These are phyloP conservation scores for Sporothrix luriei DNA, from an alignment of 2,329 filamentous ascomycete species.

Conservation along the genomic window DNA sequence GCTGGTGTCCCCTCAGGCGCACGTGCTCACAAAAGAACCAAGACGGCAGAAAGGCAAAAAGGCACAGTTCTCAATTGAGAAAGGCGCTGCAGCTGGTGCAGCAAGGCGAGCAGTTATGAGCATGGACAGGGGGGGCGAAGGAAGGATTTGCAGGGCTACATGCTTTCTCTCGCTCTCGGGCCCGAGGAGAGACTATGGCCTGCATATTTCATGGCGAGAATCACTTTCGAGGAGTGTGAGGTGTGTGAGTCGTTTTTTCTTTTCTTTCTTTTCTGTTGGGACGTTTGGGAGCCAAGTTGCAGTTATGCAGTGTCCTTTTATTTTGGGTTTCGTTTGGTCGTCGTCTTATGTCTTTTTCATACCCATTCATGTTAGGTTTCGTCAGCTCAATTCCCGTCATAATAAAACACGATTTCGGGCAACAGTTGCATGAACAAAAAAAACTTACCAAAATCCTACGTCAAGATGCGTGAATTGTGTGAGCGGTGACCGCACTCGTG, in stretches of 20 bases:
- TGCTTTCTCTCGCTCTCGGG: not conserved
- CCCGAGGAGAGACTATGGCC: not conserved
- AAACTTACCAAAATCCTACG: not conserved
- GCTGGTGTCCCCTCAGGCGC: not conserved
- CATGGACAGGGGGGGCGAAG: not conserved
- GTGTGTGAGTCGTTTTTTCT: too few relatives aligned
- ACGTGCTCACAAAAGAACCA: not conserved
- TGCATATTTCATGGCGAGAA: not conserved
- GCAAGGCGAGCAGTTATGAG: not conserved
- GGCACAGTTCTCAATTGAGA: slow-evolving; percentile 3
- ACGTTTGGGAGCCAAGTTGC: not conserved
- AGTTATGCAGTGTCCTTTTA: not conserved
- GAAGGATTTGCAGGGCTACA: slow-evolving; percentile 2
- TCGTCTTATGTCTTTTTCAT: not conserved
- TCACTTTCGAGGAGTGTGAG: not conserved
- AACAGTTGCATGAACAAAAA: not conserved
- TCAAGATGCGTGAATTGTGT: not conserved
- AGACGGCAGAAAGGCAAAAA: not conserved
- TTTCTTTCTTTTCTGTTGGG: not conserved
- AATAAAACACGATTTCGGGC: not conserved
- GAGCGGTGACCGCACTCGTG: not conserved
- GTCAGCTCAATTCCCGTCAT: not conserved
- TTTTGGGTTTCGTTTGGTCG: not conserved
- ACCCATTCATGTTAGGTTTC: slow-evolving; percentile 5
- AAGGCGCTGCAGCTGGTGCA: not conserved